Evolutionary conservation across 2,329 filamentous ascomycete species (phyloP).

Genomic region (Myriosclerotinia duriaeana): DNA sequence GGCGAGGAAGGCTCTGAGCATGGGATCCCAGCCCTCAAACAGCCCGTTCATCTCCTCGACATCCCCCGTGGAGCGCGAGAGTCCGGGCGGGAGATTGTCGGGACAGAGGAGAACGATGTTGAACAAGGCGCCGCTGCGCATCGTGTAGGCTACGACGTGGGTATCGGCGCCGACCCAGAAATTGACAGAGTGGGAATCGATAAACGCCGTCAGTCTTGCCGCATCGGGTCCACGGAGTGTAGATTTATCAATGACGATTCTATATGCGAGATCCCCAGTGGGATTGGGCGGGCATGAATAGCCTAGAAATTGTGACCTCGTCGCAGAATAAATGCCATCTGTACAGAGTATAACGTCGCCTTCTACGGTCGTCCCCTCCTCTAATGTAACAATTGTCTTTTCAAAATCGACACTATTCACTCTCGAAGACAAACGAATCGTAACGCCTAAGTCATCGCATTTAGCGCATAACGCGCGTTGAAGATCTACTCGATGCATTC

Average conservation of each 20-base stretch:
- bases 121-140: constrained; percentile 58
- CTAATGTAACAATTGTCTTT: constrained; percentile 29
- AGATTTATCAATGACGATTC: constrained; percentile 55
- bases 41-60: constrained; percentile 60
- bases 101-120: constrained; percentile 67
- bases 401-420: constrained; percentile 39
- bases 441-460: constrained; percentile 44
- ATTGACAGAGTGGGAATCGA: constrained; percentile 46
- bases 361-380: constrained; percentile 39
- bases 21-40: constrained; percentile 65
- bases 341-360: constrained; percentile 62
- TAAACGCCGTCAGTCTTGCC: constrained; percentile 51
- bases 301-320: constrained; percentile 50
- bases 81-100: constrained; percentile 57
- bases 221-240: constrained; percentile 45
- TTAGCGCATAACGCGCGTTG: constrained; percentile 47
- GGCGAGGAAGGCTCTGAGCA: constrained; percentile 46
- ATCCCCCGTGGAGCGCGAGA: constrained; percentile 53
- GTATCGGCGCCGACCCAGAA: constrained; percentile 50
- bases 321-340: constrained; percentile 63
- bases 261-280: constrained; percentile 65
- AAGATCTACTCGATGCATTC: constrained; percentile 51
- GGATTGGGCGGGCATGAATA: constrained; percentile 51
- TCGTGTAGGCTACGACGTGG: constrained; percentile 58
- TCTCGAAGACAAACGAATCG: constrained; percentile 43